These are phyloP conservation scores for Pilobolus umbonatus DNA, from an alignment of 192 early-diverging fungal genomes.

Conservation along the genomic window DNA sequence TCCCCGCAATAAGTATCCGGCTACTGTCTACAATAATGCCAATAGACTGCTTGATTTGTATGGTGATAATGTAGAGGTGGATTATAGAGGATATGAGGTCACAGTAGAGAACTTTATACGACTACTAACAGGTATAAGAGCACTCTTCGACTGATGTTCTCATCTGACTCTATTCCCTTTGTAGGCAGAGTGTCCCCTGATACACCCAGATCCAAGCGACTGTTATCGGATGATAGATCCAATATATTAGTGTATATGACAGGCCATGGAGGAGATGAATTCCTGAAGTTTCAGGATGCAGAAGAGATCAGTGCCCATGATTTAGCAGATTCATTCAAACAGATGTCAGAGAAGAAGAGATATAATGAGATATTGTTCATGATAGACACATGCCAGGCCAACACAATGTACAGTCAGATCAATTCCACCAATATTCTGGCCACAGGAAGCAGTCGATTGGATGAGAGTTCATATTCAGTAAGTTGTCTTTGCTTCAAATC, in stretches of 20 bases:
- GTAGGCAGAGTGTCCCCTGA: constrained; percentile 77
- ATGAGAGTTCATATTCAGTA: constrained; percentile 91
- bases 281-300: constrained; percentile 97
- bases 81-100: constrained; percentile 98
- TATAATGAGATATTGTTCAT: constrained; percentile 99
- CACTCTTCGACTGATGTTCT: not conserved
- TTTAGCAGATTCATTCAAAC: constrained; percentile 93
- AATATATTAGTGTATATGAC: constrained; percentile 99
- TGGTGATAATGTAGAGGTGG: constrained; percentile 96
- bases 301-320: constrained; percentile 97
- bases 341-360: constrained; percentile 94
- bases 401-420: constrained; percentile 92
- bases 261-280: constrained; percentile 97
- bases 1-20: constrained; percentile 86
- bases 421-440: constrained; percentile 92
- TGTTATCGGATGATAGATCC: constrained; percentile 92
- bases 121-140: constrained; percentile 68
- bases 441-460: constrained; percentile 79
- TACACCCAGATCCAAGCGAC: constrained; percentile 90
- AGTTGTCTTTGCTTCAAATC: not conserved
- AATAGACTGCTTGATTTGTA: constrained; percentile 81
- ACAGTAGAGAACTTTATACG: constrained; percentile 98
- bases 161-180: not conserved
- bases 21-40: constrained; percentile 91
- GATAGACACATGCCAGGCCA: constrained; percentile 98